phyloP scores from a whole-genome alignment of 2,329 filamentous ascomycete genomes.

The Myriosclerotinia duriaeana region DNA sequence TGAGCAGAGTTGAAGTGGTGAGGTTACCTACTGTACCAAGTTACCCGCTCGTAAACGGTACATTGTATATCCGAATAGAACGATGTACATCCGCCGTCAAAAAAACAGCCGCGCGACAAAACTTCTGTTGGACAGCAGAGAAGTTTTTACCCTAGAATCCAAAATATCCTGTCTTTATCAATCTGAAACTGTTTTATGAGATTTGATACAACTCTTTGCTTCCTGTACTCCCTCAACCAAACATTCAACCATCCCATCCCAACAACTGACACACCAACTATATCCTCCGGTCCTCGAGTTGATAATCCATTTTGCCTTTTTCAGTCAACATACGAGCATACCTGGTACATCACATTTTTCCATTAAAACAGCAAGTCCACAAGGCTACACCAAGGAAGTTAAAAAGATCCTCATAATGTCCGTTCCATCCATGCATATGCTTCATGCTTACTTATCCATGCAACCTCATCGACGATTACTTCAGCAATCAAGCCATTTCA shows the following conservation, averaged over 20 bases:
- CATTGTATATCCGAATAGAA: too few relatives aligned
- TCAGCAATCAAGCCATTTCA: slow-evolving; percentile 11
- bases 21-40: too few relatives aligned
- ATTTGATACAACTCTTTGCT: too few relatives aligned
- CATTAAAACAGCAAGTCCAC: slow-evolving; percentile 11
- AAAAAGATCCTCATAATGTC: slow-evolving; percentile 6
- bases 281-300: not conserved
- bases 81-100: slow-evolving; percentile 2
- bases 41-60: too few relatives aligned
- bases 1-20: too few relatives aligned
- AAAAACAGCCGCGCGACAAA: slow-evolving; percentile 14
- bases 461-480: not conserved
- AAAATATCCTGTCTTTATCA: too few relatives aligned
- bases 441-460: slow-evolving; percentile 5
- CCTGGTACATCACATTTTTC: too few relatives aligned
- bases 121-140: too few relatives aligned
- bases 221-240: too few relatives aligned
- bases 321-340: not conserved
- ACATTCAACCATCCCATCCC: too few relatives aligned
- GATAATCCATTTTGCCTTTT: not conserved
- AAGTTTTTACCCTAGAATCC: too few relatives aligned
- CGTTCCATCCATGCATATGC: not conserved
- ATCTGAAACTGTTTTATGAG: too few relatives aligned
- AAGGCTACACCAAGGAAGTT: slow-evolving; percentile 5
- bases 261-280: not conserved